Evolutionary conservation across 2,329 filamentous ascomycete species (phyloP), one percentile per base, ranked within the genome.

Genomic region (Phialemonium atrogriseum): DNA sequence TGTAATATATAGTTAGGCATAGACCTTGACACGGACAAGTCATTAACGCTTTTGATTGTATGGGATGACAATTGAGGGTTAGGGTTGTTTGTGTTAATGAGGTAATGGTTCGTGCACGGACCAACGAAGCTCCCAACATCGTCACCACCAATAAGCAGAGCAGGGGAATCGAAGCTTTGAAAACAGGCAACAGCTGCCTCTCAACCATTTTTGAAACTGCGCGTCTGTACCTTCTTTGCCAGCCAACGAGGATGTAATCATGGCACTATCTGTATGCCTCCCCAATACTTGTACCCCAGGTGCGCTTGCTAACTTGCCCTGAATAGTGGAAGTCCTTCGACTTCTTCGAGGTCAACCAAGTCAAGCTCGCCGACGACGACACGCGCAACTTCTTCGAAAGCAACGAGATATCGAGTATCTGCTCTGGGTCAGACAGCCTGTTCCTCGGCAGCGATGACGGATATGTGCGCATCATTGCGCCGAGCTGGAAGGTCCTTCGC

Each of bases 301-400:
- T 4, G 13, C 14, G 14, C 17, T 16, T 18, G 15, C 35, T 39
- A 35, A 39, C 32, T 13, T 18, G 15, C 21, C 13, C 18, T 5
- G n/a, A 14, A 14, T 45, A 94, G 89, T 96, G 91, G 89, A 95
- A 95, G 83, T 80, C 83, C 47, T 98, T 98, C 68, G 88, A 94
- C 71, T 98, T 98, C 79, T 96, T 98, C 74, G 86, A 95, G 62
- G 86, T 94, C 58, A 78, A 78, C 55, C 80, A 84, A 55, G 79
- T 95, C 58, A 77, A 81, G 52, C 71, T 88, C 49, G 73, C 73
- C 46, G 82, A 93, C 56, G 80, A 81, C 50, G 85, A 93, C 54
- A 81, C 77, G 54, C 77, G 78, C 46, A 72, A 77, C 51, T 71
- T 87, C 52, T 82, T 93, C 64, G 81, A 88, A 58, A 82, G 84